These are phyloP conservation scores for Porphyra umbilicalis DNA, from an alignment of 31 red algal genomes.

Conservation along the genomic window DNA sequence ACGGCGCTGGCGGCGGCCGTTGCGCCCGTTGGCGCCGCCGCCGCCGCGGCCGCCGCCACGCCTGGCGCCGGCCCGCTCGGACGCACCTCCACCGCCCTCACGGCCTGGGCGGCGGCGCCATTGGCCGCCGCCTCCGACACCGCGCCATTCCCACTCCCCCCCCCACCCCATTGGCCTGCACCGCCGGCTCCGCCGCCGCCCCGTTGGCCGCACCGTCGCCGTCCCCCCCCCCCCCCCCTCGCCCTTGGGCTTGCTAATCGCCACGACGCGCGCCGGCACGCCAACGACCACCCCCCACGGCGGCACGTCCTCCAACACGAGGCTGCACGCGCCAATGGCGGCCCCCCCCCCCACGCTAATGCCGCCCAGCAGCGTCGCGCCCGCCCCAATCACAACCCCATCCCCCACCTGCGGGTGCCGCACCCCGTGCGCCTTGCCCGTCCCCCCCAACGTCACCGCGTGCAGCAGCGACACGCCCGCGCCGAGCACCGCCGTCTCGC, in stretches of 20 bases:
- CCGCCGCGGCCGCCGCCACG: too few relatives aligned
- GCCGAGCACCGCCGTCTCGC: constrained; percentile 84
- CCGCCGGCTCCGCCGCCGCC: too few relatives aligned
- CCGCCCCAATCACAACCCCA: constrained; percentile 84
- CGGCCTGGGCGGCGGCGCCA: neutral
- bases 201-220: too few relatives aligned
- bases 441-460: constrained; percentile 89
- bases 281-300: constrained; percentile 58
- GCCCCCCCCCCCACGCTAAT: constrained; percentile 65
- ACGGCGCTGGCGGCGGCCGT: too few relatives aligned
- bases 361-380: constrained; percentile 84
- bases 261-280: constrained; percentile 73
- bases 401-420: constrained; percentile 77
- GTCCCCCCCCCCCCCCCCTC: too few relatives aligned
- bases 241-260: neutral
- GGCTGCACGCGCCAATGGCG: constrained; percentile 72
- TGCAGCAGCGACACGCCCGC: constrained; percentile 80
- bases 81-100: neutral
- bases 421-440: constrained; percentile 64
- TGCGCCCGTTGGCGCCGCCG: neutral
- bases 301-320: constrained; percentile 70
- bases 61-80: neutral
- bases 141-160: too few relatives aligned
- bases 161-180: neutral
- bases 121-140: neutral